Evolutionary conservation across 164 flowering plant genomes (phyloP), one percentile per base, ranked within the genome.

Genomic region (Vitis rotundifolia): DNA sequence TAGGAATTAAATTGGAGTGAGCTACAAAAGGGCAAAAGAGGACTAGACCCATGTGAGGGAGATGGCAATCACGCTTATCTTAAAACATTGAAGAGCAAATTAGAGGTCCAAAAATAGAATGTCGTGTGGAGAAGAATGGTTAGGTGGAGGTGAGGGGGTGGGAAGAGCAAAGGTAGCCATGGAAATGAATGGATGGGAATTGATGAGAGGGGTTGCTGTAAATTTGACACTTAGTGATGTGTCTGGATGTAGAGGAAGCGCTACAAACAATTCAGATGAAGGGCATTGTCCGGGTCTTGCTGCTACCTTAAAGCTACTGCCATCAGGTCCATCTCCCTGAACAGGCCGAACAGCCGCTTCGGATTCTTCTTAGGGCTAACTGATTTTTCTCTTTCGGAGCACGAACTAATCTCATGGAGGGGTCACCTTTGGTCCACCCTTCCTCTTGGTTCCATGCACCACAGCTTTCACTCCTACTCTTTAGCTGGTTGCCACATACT

Each of bases 291-390:
- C 16, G 68, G 63, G 68, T 54, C 44, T 47, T 28, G 54, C 8
- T 65, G 69, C 22, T 58, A 65, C 62, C 66, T 53, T 65, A 44
- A 69, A 69, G 77, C 68, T 22, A 56, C 2, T 14, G 12, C 4
- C 58, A 7, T 48, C 56, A 64, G 4, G 55, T 64, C 55, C 19
- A 48, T 64, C 56, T 48, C 55, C 47, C 31, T 48, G 50, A 64
- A 22, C 44, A 37, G 44, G 6, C 44, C 44, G 6, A 49, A 11
- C n/a, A 55, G 3, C 18, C 15, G 69, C 69, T 74, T 69, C 52
- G 76, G 73, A 74, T 74, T 64, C 77, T 74, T 29, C 19, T 62
- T 47, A 47, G 62, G 62, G 67, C 61, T 18, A 51, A n/a, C n/a
- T 56, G 26, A 53, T 44, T 50, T 64, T 37, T 8, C 16, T 19